Evolutionary conservation across 352 stramenopile species (phyloP).

Genomic region (Phytopythium cucurbitacearum): DNA sequence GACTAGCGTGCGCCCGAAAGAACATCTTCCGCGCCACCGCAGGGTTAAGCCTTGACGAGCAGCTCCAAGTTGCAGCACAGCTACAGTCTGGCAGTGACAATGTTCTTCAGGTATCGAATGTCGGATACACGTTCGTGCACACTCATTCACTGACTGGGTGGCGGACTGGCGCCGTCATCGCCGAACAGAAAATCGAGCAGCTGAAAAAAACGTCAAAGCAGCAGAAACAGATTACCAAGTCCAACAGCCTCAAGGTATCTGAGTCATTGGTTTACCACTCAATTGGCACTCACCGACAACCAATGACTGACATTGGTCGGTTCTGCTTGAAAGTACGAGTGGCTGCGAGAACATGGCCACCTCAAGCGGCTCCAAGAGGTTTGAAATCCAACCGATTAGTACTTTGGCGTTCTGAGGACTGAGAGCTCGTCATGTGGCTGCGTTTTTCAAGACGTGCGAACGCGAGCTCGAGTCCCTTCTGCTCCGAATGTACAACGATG

Average conservation of each 20-base stretch:
- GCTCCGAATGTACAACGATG: conserved; percentile 63
- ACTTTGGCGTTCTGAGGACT: not conserved
- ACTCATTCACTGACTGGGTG: not conserved
- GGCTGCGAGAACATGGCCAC: conserved; percentile 60
- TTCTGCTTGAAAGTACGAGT: conserved; percentile 40
- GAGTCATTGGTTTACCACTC: not conserved
- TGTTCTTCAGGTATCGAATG: conserved; percentile 40
- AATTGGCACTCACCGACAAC: not conserved
- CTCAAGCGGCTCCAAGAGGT: conserved; percentile 67
- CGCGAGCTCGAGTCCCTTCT: conserved; percentile 66
- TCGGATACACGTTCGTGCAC: not conserved
- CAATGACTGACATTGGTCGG: not conserved
- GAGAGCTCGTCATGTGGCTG: not conserved
- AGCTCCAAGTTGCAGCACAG: conserved; percentile 47
- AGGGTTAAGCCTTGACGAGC: conserved; percentile 57
- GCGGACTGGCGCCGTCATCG: too few species aligned
- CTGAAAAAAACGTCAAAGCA: conserved; percentile 62
- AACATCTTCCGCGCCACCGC: conserved; percentile 64
- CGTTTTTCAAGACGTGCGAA: conserved; percentile 1
- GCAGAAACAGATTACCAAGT: conserved; percentile 49
- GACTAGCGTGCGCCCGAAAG: conserved; percentile 27
- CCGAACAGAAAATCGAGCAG: conserved; percentile 46
- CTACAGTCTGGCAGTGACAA: conserved; percentile 44
- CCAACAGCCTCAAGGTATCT: conserved; percentile 55
- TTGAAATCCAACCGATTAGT: not conserved